Conservation (phyloP, 2,329 filamentous ascomycete species). For the Colletotrichum musicola region DNA sequence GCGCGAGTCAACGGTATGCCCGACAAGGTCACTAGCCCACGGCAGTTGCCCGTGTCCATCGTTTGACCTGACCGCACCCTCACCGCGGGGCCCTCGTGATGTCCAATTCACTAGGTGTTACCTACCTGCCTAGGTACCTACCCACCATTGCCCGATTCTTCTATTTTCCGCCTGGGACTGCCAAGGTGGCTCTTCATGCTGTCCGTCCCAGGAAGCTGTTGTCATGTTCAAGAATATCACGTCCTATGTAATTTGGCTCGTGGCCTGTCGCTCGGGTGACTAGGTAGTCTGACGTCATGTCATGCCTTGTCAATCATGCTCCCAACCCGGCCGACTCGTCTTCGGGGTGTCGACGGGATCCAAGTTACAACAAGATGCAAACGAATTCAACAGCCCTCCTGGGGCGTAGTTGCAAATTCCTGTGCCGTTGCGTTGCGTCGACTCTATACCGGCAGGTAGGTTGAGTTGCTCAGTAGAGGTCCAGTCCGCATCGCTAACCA, state of each 20-base stretch:
- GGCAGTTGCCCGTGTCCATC: slow-evolving; percentile 23
- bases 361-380: not conserved
- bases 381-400: slow-evolving; percentile 3
- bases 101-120: not conserved
- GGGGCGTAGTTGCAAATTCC: not conserved
- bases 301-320: not conserved
- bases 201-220: not conserved
- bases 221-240: not conserved
- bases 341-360: no score
- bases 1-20: slow-evolving; percentile 28
- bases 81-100: slow-evolving; percentile 21
- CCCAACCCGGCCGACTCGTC: no score
- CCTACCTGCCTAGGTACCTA: not conserved
- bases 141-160: not conserved
- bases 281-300: slow-evolving; percentile 29
- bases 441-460: not conserved
- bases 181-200: slow-evolving; percentile 24
- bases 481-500: slow-evolving; percentile 7
- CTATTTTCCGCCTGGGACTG: not conserved
- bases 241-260: not conserved
- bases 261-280: slow-evolving; percentile 11
- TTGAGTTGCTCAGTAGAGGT: slow-evolving; percentile 2
- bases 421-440: not conserved
- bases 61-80: slow-evolving; percentile 29
- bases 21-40: slow-evolving; percentile 22